These are phyloP conservation scores for Arthrobotrys megalospora DNA, from an alignment of 2,329 filamentous ascomycete genomes.

Conservation along the genomic window DNA sequence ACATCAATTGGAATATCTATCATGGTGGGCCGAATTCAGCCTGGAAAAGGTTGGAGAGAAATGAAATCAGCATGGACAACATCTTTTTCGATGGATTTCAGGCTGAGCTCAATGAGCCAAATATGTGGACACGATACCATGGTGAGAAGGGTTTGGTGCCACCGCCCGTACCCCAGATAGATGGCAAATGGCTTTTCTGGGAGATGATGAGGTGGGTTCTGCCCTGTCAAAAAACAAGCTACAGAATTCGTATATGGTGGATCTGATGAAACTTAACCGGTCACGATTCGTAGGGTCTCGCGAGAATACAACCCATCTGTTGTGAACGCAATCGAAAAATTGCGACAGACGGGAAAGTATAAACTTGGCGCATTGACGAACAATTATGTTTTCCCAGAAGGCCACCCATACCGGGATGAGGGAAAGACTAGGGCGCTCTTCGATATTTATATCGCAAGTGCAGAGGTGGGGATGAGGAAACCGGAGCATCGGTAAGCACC, in stretches of 20 bases:
- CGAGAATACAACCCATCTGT: conserved; percentile 80
- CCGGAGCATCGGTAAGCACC: conserved; percentile 76
- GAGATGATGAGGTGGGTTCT: conserved; percentile 86
- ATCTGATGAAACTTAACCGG: conserved; percentile 40
- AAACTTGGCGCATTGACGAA: conserved; percentile 85
- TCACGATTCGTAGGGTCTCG: conserved; percentile 37
- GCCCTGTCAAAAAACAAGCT: neutral
- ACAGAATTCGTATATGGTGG: conserved; percentile 11
- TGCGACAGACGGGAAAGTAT: conserved; percentile 75
- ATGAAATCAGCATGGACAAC: conserved; percentile 81
- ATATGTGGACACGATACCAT: conserved; percentile 80
- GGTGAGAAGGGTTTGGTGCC: conserved; percentile 56
- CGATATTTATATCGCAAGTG: conserved; percentile 88
- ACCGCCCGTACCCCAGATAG: conserved; percentile 79
- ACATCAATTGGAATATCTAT: conserved; percentile 92
- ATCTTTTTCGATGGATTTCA: conserved; percentile 84
- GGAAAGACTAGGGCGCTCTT: conserved; percentile 76
- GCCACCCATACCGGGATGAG: conserved; percentile 76
- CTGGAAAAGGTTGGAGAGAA: conserved; percentile 91
- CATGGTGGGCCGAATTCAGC: conserved; percentile 81
- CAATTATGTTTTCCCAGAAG: conserved; percentile 86
- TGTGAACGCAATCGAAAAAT: conserved; percentile 81
- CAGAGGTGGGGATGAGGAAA: conserved; percentile 89
- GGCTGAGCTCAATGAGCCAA: conserved; percentile 77
- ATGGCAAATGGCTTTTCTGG: conserved; percentile 86